phyloP scores from a whole-genome alignment of 345 rosid genomes.

The Erodium maritimum region DNA sequence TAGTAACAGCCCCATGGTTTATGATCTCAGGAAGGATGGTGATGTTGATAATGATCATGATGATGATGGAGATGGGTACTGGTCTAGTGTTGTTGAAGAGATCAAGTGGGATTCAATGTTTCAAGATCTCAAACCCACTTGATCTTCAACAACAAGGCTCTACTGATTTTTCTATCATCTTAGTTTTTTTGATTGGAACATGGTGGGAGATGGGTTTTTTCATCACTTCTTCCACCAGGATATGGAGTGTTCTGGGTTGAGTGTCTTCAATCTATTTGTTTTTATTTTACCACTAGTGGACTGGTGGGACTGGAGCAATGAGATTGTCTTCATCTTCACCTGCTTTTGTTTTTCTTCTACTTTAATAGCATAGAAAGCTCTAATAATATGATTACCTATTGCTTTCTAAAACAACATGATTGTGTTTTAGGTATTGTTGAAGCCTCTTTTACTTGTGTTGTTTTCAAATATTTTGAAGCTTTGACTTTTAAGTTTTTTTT shows the following conservation, averaged over 20 bases:
- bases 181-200: conserved; percentile 3
- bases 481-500: too few species aligned
- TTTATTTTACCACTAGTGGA: too few species aligned
- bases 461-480: too few species aligned
- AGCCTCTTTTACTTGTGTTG: too few species aligned
- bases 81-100: conserved; percentile 46
- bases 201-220: conserved; percentile 59
- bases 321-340: conserved; percentile 30
- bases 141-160: too few species aligned
- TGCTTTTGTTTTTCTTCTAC: conserved; percentile 10
- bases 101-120: conserved; percentile 93
- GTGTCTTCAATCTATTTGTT: background rate
- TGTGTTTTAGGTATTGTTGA: too few species aligned
- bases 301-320: conserved; percentile 6
- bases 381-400: background rate
- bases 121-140: conserved; percentile 83
- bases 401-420: background rate
- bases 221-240: conserved; percentile 42
- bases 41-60: conserved; percentile 23
- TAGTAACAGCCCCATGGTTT: conserved; percentile 28
- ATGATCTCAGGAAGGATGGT: conserved; percentile 34
- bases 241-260: too few species aligned
- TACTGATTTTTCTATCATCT: background rate
- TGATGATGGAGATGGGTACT: conserved; percentile 24
- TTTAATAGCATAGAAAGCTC: background rate